Evolutionary conservation across 768 basidiomycete species (phyloP), one percentile per base, ranked within the genome.

Genomic region (Boletus sp.): DNA sequence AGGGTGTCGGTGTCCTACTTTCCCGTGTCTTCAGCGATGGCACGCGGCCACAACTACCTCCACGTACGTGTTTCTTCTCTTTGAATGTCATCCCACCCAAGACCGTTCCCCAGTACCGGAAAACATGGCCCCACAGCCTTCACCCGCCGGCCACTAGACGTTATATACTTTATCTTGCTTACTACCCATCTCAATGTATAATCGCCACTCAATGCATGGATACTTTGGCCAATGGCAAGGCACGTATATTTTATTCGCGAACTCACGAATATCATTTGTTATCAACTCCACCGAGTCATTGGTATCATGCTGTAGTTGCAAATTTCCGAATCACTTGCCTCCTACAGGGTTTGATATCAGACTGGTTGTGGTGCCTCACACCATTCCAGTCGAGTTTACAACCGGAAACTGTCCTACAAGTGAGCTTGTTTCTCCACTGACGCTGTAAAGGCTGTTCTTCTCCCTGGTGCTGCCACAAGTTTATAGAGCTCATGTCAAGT

Each of bases 1-100:
- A 93, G 75, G 95, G 95, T 67, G 94, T 98, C 20, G 96, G 96
- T 64, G 95, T 98, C 8, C 79, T 98, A 28, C 78, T 98, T 59
- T 89, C 86, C 47, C 84, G 96, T 58, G 89, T 94, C 62, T 90
- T 97, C 73, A 90, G 88, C 67, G 91, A 92, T 69, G 83, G 83
- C 55, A 84, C 86, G 64, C 80, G 89, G 66, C 92, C 90, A 62
- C 88, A 89, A 69, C 77, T 91, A 73, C 86, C 89, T 58, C 88
- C 86, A 71, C 63, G 92, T 94, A 66, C 69, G 92, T 79, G 7
- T 17, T 35, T 45, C 7, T 11, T 36, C 46, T 37, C 36, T 55
- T 58, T 46, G n/a, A n/a, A 4, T 47, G 29, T 10, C 12, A 11
- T 24, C 14, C 14, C 24, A 46, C 62, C 64, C n/a, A 64, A 63